These are phyloP conservation scores for Tagetes patula DNA, from an alignment of 129 eudicot species.

Conservation along the genomic window DNA sequence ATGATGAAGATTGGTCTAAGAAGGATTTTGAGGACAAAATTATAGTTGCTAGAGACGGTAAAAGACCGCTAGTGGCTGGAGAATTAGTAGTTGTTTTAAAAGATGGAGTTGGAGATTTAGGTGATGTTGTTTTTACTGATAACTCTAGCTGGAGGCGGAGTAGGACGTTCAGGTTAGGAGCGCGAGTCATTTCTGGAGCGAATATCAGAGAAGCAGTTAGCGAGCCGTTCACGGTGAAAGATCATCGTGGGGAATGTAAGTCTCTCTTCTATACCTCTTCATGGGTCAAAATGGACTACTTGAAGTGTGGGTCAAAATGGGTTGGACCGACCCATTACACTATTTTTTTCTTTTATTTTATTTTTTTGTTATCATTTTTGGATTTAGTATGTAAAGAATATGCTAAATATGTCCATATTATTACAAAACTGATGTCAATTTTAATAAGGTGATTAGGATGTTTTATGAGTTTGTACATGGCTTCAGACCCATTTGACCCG, in stretches of 20 bases:
- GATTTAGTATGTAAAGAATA: not conserved
- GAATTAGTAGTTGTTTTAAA: constrained; percentile 42
- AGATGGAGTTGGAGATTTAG: constrained; percentile 63
- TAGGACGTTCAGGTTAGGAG: constrained; percentile 71
- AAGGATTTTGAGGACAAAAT: constrained; percentile 46
- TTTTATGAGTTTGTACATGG: not conserved
- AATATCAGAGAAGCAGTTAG: constrained; percentile 68
- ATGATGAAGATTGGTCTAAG: constrained; percentile 67
- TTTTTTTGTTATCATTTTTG: not conserved
- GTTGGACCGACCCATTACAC: not conserved
- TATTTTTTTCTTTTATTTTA: not conserved
- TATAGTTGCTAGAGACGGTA: constrained; percentile 68
- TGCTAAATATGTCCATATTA: not conserved
- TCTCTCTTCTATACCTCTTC: constrained; percentile 3
- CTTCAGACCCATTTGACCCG: not conserved
- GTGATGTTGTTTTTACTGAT: constrained; percentile 67
- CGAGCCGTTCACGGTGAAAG: constrained; percentile 64
- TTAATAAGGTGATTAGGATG: not conserved
- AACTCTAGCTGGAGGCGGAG: constrained; percentile 88
- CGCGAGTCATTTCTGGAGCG: constrained; percentile 33
- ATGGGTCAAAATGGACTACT: constrained; percentile 10
- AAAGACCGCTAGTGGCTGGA: constrained; percentile 73
- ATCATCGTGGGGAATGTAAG: constrained; percentile 97
- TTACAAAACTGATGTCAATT: not conserved
- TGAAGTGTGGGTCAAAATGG: not conserved